Percentiles rank a stretch among this genome's conserved stretches.
Evolutionary conservation across 306 rosid genomes (phyloP).

Genomic region (Casuarina glauca): DNA sequence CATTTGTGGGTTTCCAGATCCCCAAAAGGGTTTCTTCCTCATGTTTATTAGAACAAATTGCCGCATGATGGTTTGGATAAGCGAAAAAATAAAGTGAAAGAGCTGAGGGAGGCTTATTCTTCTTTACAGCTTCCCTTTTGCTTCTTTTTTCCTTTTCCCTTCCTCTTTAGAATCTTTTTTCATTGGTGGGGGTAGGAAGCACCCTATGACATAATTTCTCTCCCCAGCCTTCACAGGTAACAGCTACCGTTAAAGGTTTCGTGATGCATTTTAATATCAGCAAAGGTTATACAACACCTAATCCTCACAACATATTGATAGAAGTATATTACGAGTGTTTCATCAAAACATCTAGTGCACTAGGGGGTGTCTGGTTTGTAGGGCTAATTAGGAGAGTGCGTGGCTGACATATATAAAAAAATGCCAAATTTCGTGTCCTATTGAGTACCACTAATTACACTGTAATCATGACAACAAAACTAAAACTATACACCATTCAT

Average conservation of each 20-base stretch:
- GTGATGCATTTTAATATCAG: constrained; percentile 7
- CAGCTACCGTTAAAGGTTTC: not conserved
- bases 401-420: constrained; percentile 2
- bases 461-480: not conserved
- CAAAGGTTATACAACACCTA: not conserved
- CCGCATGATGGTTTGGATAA: constrained; percentile 34
- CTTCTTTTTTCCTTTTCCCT: constrained; percentile 1
- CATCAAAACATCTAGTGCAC: constrained; percentile 17
- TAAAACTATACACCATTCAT: not conserved
- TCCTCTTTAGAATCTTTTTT: constrained; percentile 32
- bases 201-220: constrained; percentile 23
- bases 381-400: constrained; percentile 22
- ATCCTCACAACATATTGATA: not conserved
- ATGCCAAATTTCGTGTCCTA: not conserved
- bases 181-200: constrained; percentile 31
- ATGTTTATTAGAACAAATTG: constrained; percentile 32
- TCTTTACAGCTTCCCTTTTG: constrained; percentile 21
- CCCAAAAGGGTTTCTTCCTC: constrained; percentile 36
- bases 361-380: constrained; percentile 15
- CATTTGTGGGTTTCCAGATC: constrained; percentile 36
- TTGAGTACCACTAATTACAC: constrained; percentile 6
- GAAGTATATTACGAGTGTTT: not conserved
- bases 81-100: constrained; percentile 25
- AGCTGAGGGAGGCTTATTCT: constrained; percentile 19
- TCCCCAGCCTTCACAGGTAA: constrained; percentile 28